Evolutionary conservation across 2,329 filamentous ascomycete genomes (phyloP).

Genomic region (Penicillium crustosum): DNA sequence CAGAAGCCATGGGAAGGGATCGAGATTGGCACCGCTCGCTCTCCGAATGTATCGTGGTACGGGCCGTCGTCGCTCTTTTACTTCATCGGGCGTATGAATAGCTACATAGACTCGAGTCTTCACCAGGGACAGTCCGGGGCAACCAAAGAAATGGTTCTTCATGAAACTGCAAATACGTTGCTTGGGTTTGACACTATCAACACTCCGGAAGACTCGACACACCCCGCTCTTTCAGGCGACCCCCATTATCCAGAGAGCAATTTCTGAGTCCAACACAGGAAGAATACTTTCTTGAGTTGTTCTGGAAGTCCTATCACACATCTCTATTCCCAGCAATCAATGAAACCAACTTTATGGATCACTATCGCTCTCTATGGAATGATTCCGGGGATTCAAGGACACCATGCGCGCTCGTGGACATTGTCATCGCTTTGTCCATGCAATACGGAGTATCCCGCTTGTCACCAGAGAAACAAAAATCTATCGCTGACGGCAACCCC

Average conservation of each 20-base stretch:
- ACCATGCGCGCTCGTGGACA: not conserved
- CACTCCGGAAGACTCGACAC: not conserved
- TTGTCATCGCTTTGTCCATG: not conserved
- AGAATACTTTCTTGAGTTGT: not conserved
- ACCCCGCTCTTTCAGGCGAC: not conserved
- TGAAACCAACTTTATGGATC: not conserved
- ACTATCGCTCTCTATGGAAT: not conserved
- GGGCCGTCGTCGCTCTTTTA: not conserved
- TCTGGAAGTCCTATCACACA: not conserved
- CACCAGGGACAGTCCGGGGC: not conserved
- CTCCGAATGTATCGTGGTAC: not conserved
- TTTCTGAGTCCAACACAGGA: not conserved
- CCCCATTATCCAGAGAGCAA: not conserved
- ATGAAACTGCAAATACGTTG: not conserved
- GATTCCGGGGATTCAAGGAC: not conserved
- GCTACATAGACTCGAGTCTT: not conserved
- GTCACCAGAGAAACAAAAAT: not conserved
- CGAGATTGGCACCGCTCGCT: not conserved
- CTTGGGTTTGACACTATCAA: not conserved
- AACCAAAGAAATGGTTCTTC: not conserved
- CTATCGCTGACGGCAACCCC: not conserved
- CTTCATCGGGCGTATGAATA: not conserved
- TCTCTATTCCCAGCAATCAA: not conserved
- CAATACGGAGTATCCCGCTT: not conserved
- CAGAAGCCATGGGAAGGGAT: not conserved